Base-by-base conservation (phyloP, 2,329 filamentous ascomycete genomes). In the Pseudogymnoascus pannorum region DNA sequence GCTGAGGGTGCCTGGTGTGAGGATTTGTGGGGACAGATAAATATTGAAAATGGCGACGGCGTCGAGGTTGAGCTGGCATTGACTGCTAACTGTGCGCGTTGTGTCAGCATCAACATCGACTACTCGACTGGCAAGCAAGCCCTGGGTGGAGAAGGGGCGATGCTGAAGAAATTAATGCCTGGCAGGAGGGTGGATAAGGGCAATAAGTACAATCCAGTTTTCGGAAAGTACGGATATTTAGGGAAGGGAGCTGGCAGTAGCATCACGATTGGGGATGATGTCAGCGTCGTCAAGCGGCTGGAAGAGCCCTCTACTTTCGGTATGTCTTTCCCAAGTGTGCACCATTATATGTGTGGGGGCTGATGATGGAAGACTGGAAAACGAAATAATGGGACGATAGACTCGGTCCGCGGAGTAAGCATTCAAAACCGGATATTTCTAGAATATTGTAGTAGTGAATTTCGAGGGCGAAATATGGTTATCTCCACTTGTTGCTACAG, bases 101-200 rank as follows among this genome's bases (percentile, higher is more conserved):
- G 88, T 72, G 75, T 77, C 29, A 88, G 85, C 63, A 75, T 91
- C 64, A 91, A 90, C 72, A 82, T 92, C 62, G 86, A 91, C 74
- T 89, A 88, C 70, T 70, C 75, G 20, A 89, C 84, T 0, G 88
- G 88, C 5, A 80, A 79, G 58, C 75, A 77, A 42, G 83, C 81
- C 0, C 74, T 75, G 1, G 84, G 83, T 2, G 82, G 85, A 68
- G 72, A 75, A 35, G 86, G 84, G n/a, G 76, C 75, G 38, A 79
- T 89, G 14, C 75, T 91, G 64, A 91, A 90, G 76, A 84, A 85
- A 68, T 74, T 92, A 68, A 85, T 86, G 80, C 81, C 78, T 59
- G 86, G 91, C 72, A 79, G 89, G 18, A 79, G 88, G 61, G 87
- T 92, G 5, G 88, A 92, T 69, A 65, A 71, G n/a, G 88, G 88